A percentile compares a stretch with the other conserved stretches of the same genome.
phyloP scores from a whole-genome alignment of 2,329 filamentous ascomycete species.

The Ophiostoma ips region DNA sequence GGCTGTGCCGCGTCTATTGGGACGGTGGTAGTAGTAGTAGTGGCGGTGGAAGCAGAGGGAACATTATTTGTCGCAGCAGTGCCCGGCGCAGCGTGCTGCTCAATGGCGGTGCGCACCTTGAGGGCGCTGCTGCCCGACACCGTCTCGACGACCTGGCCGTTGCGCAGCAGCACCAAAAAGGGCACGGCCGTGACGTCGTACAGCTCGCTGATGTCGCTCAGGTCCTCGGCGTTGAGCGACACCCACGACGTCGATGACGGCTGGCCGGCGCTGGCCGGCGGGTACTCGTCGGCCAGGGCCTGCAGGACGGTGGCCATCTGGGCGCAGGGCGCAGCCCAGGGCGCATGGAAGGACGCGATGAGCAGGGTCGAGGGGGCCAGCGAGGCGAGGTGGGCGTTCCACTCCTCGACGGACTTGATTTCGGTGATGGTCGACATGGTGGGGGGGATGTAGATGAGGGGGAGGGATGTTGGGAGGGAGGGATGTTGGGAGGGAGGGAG shows the following conservation, averaged over 20 bases:
- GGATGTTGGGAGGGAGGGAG: too few species aligned
- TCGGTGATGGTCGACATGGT: constrained; percentile 66
- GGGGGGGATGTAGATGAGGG: background rate
- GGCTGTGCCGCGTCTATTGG: constrained; percentile 21
- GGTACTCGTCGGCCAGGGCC: constrained; percentile 77
- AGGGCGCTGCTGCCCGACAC: constrained; percentile 81
- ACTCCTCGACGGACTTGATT: constrained; percentile 59
- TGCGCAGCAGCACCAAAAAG: constrained; percentile 71
- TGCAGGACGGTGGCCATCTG: constrained; percentile 83
- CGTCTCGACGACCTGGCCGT: constrained; percentile 63
- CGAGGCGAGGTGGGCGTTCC: constrained; percentile 52
- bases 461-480: too few species aligned
- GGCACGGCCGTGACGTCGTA: constrained; percentile 95
- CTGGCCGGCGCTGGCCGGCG: constrained; percentile 34
- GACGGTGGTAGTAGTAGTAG: constrained; percentile 21
- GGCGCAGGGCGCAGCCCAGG: constrained; percentile 90
- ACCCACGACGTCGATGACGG: constrained; percentile 57
- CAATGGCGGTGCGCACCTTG: constrained; percentile 74
- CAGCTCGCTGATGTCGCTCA: constrained; percentile 77
- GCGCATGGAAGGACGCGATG: constrained; percentile 87
- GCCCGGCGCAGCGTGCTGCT: constrained; percentile 47
- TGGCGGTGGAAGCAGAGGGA: constrained; percentile 13
- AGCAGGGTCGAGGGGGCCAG: constrained; percentile 59
- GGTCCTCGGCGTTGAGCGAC: constrained; percentile 84
- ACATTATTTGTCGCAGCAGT: constrained; percentile 18